A percentile compares a stretch with the other conserved stretches of the same genome.
phyloP scores from a whole-genome alignment of 169 alveolate genomes.

The Toxoplasma gondii region DNA sequence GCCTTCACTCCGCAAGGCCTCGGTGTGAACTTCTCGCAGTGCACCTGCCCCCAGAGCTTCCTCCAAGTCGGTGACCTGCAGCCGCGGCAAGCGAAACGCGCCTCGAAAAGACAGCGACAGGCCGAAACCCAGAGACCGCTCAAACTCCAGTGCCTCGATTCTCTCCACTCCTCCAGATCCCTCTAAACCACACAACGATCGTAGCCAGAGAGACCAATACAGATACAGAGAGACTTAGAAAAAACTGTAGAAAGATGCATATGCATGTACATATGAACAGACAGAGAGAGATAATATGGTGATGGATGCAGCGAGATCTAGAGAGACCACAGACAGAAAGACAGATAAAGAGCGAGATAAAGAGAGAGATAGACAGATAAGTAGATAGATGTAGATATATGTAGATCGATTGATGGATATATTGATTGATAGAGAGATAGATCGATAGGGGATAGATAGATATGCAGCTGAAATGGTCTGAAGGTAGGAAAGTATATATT shows the following conservation, averaged over 20 bases:
- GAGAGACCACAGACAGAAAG: too few relatives aligned
- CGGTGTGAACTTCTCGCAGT: constrained; percentile 52
- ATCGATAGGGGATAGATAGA: too few relatives aligned
- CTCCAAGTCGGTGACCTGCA: constrained; percentile 43
- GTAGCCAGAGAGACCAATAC: neutral
- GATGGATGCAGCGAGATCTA: neutral
- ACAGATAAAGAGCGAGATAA: neutral
- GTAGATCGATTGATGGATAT: neutral
- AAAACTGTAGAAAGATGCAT: neutral
- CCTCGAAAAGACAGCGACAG: neutral
- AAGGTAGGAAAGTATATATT: neutral
- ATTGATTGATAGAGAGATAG: neutral
- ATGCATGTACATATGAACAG: neutral
- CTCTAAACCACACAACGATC: too few relatives aligned
- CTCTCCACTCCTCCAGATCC: neutral
- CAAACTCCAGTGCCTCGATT: neutral
- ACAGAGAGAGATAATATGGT: neutral
- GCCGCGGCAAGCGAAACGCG: neutral
- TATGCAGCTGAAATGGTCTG: too few relatives aligned
- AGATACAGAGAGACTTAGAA: too few relatives aligned
- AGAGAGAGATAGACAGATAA: neutral
- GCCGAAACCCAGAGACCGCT: neutral
- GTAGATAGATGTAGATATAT: neutral
- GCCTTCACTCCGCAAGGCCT: constrained; percentile 53
- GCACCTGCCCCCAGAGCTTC: constrained; percentile 65